These are phyloP conservation scores for Phytophthora brassicae DNA, from an alignment of 352 stramenopile species.

Conservation along the genomic window DNA sequence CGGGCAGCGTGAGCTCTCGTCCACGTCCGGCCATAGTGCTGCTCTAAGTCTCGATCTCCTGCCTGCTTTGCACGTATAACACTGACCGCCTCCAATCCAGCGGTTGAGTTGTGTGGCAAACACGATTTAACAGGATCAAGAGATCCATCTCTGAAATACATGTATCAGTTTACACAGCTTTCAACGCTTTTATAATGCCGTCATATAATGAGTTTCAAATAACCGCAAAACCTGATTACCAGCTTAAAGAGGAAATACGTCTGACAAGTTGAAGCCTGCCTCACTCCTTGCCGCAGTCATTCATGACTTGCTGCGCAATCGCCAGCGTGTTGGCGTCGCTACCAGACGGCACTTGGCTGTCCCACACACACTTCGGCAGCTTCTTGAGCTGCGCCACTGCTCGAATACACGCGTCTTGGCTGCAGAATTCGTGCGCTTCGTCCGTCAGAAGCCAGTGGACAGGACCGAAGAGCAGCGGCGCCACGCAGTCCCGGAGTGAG, in stretches of 20 bases:
- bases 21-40: constrained; percentile 71
- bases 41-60: constrained; percentile 14
- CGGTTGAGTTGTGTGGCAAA: neutral
- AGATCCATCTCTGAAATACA: too few species aligned
- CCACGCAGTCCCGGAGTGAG: constrained; percentile 21
- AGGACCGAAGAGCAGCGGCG: constrained; percentile 40
- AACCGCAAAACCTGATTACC: neutral
- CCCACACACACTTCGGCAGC: constrained; percentile 47
- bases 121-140: neutral
- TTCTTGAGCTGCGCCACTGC: constrained; percentile 31
- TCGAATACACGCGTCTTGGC: constrained; percentile 29
- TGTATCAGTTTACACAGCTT: too few species aligned
- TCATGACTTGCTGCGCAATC: constrained; percentile 46
- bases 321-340: constrained; percentile 40
- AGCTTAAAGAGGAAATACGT: constrained; percentile 11
- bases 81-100: constrained; percentile 9
- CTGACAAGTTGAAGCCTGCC: constrained; percentile 5
- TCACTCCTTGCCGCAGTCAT: constrained; percentile 49
- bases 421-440: constrained; percentile 48
- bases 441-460: constrained; percentile 32
- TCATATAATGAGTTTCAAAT: too few species aligned
- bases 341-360: constrained; percentile 25
- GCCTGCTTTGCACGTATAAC: constrained; percentile 21
- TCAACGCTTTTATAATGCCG: too few species aligned
- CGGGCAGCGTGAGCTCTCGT: constrained; percentile 82